A percentile compares a stretch with the other conserved stretches of the same genome.
Evolutionary conservation across 768 basidiomycete species (phyloP).

Genomic region (Sutorius australiensis): DNA sequence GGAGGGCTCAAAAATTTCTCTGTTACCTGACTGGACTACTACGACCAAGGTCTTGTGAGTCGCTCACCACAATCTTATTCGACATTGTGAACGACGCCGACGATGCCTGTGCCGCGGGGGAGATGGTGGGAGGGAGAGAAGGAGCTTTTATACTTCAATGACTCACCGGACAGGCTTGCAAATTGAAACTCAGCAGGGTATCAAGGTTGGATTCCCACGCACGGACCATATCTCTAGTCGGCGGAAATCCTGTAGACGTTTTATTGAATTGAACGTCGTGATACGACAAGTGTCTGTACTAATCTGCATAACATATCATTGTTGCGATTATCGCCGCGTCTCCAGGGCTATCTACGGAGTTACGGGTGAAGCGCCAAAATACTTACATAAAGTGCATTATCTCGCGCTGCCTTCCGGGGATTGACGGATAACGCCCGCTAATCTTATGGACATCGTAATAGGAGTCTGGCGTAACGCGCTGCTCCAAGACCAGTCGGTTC

Average conservation of each 20-base stretch:
- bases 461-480: background rate
- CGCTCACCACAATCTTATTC: conserved; percentile 98
- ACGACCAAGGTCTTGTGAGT: conserved; percentile 57
- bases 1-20: conserved; percentile 67
- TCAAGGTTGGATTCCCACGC: conserved; percentile 39
- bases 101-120: conserved; percentile 29
- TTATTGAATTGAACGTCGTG: background rate
- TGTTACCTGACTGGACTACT: conserved; percentile 54
- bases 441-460: background rate
- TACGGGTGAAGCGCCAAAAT: background rate
- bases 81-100: conserved; percentile 60
- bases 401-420: background rate
- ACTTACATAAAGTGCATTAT: background rate
- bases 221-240: conserved; percentile 34
- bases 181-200: conserved; percentile 42
- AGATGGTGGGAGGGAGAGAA: conserved; percentile 32
- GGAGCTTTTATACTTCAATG: conserved; percentile 41
- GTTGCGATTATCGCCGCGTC: background rate
- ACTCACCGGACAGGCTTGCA: conserved; percentile 34
- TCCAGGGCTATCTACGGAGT: background rate
- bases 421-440: background rate
- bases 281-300: background rate
- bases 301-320: background rate
- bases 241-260: background rate
- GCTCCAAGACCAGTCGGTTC: background rate